Evolutionary conservation across 1,284 basidiomycete species (phyloP), one percentile per base, ranked within the genome.

Genomic region (Heterobasidion irregulare): DNA sequence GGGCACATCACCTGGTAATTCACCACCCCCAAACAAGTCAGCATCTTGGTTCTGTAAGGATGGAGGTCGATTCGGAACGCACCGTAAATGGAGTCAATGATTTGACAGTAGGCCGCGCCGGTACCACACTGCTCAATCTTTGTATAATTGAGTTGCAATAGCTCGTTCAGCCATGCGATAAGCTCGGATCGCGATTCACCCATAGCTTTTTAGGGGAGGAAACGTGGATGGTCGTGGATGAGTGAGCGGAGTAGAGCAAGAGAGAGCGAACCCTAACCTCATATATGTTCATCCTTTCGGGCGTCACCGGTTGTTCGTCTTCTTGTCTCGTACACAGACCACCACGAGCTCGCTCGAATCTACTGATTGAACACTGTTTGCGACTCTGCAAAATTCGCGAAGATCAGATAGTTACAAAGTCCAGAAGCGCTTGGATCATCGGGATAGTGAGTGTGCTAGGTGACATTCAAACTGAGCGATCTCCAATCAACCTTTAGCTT

Each of bases 41-140:
- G 26, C 26, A 26, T 26, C 26, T 5, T 26, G 26, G 26, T 26
- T 26, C 26, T 26, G 26, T 26, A 26, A 26, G 26, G 6, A 26
- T 26, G 6, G 26, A 26, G 26, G 26, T 26, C 26, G 26, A 26
- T 26, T 26, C 26, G 26, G 26, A 26, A 69, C 79, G 64, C 62
- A 94, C 93, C 85, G 68, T 89, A 98, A 75, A 98, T 86, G 50
- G 91, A 93, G 76, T 98, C 95, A 56, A 98, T 74, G 66, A 98
- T 78, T 71, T 95, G 94, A 69, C 92, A 94, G 71, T 95, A 95
- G 35, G 90, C 90, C 13, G 81, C 89, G 58, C 94, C 94, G 0
- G 85, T 83, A 35, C 95, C 95, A 68, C 92, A 97, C 72, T 98
- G 94, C 71, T 96, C 94, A 59, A 97, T 74, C 72, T 98, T 98